Evolutionary conservation across 2,329 filamentous ascomycete species (phyloP).

Genomic region (Cladosporium sp.): DNA sequence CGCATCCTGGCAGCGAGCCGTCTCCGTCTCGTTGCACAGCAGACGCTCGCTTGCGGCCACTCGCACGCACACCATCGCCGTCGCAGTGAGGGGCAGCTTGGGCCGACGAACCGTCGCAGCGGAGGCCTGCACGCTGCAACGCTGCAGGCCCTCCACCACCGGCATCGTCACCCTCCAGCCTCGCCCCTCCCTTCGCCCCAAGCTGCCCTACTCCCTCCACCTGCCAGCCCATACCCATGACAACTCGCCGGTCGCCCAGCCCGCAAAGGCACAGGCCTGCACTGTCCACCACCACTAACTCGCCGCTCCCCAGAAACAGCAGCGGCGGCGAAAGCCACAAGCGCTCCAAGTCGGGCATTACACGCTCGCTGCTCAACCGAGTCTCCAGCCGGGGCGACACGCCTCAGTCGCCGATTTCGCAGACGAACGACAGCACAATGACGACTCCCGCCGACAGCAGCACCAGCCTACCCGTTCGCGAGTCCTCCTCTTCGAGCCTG

Average conservation of each 20-base stretch:
- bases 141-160: too few species aligned
- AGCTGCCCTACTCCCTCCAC: background rate
- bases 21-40: too few species aligned
- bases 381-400: slow-evolving; percentile 42
- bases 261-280: slow-evolving; percentile 8
- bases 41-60: too few species aligned
- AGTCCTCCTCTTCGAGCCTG: slow-evolving; percentile 1
- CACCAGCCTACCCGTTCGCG: slow-evolving; percentile 63
- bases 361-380: slow-evolving; percentile 47
- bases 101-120: too few species aligned
- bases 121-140: too few species aligned
- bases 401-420: slow-evolving; percentile 4
- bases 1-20: too few species aligned
- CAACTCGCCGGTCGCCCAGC: slow-evolving; percentile 8
- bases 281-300: background rate
- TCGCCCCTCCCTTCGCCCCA: too few species aligned
- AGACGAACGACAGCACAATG: slow-evolving; percentile 33
- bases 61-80: too few species aligned
- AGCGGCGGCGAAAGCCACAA: slow-evolving; percentile 37
- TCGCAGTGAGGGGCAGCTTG: too few species aligned
- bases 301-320: background rate
- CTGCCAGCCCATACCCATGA: background rate
- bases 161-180: too few species aligned
- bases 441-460: slow-evolving; percentile 74
- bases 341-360: slow-evolving; percentile 48